Evolutionary conservation across 306 rosid species (phyloP).

Genomic region (Pyrus betulifolia): DNA sequence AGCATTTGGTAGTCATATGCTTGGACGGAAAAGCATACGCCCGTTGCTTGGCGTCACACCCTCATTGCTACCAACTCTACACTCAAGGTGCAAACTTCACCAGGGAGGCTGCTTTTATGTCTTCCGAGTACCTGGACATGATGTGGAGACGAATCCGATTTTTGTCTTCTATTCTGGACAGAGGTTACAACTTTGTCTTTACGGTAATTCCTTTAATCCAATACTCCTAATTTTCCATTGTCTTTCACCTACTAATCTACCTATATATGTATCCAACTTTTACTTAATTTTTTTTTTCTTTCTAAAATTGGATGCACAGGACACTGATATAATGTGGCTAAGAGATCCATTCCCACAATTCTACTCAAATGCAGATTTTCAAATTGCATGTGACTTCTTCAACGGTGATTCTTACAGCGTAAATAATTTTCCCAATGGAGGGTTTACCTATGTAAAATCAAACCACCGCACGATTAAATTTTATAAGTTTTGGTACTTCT

Average conservation of each 20-base stretch:
- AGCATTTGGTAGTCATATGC: slow-evolving; percentile 59
- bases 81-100: slow-evolving; percentile 49
- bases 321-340: slow-evolving; percentile 83
- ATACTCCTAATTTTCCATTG: background rate
- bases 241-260: background rate
- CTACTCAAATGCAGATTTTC: slow-evolving; percentile 56
- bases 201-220: slow-evolving; percentile 36
- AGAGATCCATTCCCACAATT: slow-evolving; percentile 58
- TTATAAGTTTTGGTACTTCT: slow-evolving; percentile 62
- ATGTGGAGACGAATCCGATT: slow-evolving; percentile 79
- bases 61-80: slow-evolving; percentile 50
- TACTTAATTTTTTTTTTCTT: too few relatives aligned
- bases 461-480: slow-evolving; percentile 42
- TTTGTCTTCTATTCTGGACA: slow-evolving; percentile 46
- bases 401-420: slow-evolving; percentile 34
- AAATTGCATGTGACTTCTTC: slow-evolving; percentile 66
- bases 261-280: background rate
- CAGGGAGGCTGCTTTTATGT: slow-evolving; percentile 61
- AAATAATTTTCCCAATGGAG: slow-evolving; percentile 59
- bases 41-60: slow-evolving; percentile 56
- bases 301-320: slow-evolving; percentile 30
- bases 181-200: slow-evolving; percentile 73
- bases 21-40: slow-evolving; percentile 61
- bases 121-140: slow-evolving; percentile 55
- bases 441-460: slow-evolving; percentile 61